Conservation (phyloP, 345 rosid species). For the Arabis alpina region DNA sequence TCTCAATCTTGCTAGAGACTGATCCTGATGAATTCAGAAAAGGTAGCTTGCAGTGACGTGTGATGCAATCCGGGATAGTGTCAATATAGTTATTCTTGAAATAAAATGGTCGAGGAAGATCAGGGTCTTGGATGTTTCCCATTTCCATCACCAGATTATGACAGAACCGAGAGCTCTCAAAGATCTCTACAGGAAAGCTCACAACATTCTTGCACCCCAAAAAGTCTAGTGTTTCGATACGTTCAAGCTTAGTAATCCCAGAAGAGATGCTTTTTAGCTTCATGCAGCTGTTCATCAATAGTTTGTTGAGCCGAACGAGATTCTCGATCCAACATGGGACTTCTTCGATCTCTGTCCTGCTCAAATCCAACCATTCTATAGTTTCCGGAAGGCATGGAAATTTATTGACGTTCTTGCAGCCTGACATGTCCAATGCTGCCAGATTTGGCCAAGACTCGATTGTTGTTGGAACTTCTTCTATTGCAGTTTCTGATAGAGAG, state of each 20-base stretch:
- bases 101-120: slow-evolving; percentile 32
- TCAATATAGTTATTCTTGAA: slow-evolving; percentile 28
- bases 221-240: slow-evolving; percentile 32
- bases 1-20: slow-evolving; percentile 17
- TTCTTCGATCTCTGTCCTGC: slow-evolving; percentile 32
- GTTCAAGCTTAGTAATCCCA: slow-evolving; percentile 21
- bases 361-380: slow-evolving; percentile 29
- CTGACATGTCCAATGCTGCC: slow-evolving; percentile 2
- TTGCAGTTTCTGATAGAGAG: slow-evolving; percentile 22
- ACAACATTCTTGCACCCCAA: slow-evolving; percentile 35
- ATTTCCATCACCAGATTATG: slow-evolving; percentile 36
- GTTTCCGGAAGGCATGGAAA: slow-evolving; percentile 32
- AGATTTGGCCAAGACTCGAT: slow-evolving; percentile 24
- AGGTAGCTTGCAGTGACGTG: slow-evolving; percentile 35
- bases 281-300: slow-evolving; percentile 37
- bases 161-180: slow-evolving; percentile 36
- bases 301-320: slow-evolving; percentile 13
- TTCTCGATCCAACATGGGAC: slow-evolving; percentile 6
- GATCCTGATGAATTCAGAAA: slow-evolving; percentile 34
- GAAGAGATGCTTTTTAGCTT: slow-evolving; percentile 37
- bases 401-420: slow-evolving; percentile 24
- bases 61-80: slow-evolving; percentile 31
- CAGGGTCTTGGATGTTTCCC: slow-evolving; percentile 15
- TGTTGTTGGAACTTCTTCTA: slow-evolving; percentile 34
- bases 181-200: slow-evolving; percentile 33